phyloP scores from a whole-genome alignment of 306 rosid genomes.

The Cucumis melo region DNA sequence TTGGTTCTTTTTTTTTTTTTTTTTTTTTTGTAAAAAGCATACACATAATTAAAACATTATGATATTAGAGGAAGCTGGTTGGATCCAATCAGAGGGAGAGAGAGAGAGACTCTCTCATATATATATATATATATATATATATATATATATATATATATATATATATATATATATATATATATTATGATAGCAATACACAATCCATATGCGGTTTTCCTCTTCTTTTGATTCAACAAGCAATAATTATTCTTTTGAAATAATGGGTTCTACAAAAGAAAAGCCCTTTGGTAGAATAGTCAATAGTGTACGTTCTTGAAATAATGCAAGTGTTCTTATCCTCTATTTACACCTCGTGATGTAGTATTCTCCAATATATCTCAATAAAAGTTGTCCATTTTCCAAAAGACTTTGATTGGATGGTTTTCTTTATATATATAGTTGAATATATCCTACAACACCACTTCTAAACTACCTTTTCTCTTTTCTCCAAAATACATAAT shows the following conservation, averaged over 20 bases:
- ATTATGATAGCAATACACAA: not conserved
- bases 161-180: too few species aligned
- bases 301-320: not conserved
- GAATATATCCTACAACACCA: too few species aligned
- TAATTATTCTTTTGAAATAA: not conserved
- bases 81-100: not conserved
- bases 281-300: not conserved
- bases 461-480: too few species aligned
- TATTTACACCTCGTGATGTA: not conserved
- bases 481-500: too few species aligned
- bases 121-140: too few species aligned
- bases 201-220: not conserved
- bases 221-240: not conserved
- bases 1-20: not conserved
- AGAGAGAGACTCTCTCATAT: too few species aligned
- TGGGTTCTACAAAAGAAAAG: not conserved
- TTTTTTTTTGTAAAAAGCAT: not conserved
- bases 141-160: too few species aligned
- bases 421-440: too few species aligned
- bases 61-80: not conserved
- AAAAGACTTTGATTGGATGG: too few species aligned
- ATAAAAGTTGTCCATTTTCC: not conserved
- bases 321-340: not conserved
- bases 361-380: not conserved
- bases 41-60: not conserved